Base-by-base conservation (phyloP, 169 alveolate species). In the Eimeria maxima region DNA sequence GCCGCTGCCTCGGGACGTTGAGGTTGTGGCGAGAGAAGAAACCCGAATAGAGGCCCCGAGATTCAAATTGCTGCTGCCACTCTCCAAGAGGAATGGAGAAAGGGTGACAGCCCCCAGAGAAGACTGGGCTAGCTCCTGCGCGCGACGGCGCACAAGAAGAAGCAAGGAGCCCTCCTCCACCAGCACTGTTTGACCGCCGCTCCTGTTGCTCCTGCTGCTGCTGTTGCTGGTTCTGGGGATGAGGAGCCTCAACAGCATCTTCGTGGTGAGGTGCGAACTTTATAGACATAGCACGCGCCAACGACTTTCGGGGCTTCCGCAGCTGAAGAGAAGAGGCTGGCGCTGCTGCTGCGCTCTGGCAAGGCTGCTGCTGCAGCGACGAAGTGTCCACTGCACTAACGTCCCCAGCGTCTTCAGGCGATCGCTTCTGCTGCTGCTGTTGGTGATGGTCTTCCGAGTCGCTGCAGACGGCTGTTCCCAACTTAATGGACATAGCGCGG, bases 251-350 rank as follows among this genome's bases (percentile, higher is more conserved):
- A 13, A n/a, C 29, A 22, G 13, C 24, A 42, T 44, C 95, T 65
- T 33, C 38, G 53, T 63, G 47, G 47, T 20, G 53, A 29, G 42
- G 27, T 8, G 55, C 73, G 33, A 44, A 80, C 55, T 84, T 84
- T 22, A 67, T n/a, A 44, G 94, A 88, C 94, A 67, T 67, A 20
- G 94, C 94, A 6, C 94, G 94, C 3, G 94, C 78, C 55, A 84
- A 60, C 20, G 92, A 84, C 65, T 84, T 84, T 44, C 92, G 92
- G 6, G 57, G 92, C 55, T n/a, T n/a, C 60, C 92, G 76, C 69
- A 24, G 29, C 90, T 20, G 84, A 6, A 38, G 60, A 38, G 95
- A 27, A 1, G 86, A 44, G 53, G 67, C 90, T 71, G 11, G 87
- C 67, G 76, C 76, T 42, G 95, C 69, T 13, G 71, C 65, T 38